Base-by-base conservation (phyloP, 257 asterid species). In the Jaltomata sinuosa region DNA sequence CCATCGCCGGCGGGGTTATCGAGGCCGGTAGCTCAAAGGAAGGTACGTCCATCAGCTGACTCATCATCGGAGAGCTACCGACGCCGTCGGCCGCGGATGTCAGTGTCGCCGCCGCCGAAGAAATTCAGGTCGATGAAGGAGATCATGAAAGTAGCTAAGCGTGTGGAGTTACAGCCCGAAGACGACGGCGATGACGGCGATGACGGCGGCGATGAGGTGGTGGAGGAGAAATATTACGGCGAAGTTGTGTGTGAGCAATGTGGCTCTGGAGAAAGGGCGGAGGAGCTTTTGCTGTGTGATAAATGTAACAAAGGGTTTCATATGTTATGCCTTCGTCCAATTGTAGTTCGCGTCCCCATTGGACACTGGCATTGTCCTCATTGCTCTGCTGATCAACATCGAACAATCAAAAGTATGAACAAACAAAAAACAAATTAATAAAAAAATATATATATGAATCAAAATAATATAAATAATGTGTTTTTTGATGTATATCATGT, bases 351-450 rank as follows among this genome's bases (percentile, higher is more conserved):
- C 61, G 85, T 95, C 19, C 98, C 98, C 8, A 85, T 88, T 82
- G 97, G 97, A 3, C 88, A 89, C 5, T 95, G 98, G 98, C 90
- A 86, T 85, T 95, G 98, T 90, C 89, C 92, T 25, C 83, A 83
- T 80, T 95, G 98, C 91, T 85, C 91, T 61, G 86, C n/a, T 52
- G 88, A 87, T 89, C 87, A 85, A 53, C 84, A 76, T 50, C 92
- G 86, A 84, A 89, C 92, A 64, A 67, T 91, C 25, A 91, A 88
- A 95, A 86, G 98, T 95, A 92, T 72, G 85, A 76, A 85, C 15
- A 22, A 81, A 21, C 4, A 40, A n/a, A 76, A 25, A 21, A 32
- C 1, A 61, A 53, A 34, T 67, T 38, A 40, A 21, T 29, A 5
- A 80, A 42, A 14, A 27, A 32, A 67, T 49, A 38, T 8, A 31